phyloP scores from a whole-genome alignment of 768 basidiomycete species.

The Gymnopilus dilepis region DNA sequence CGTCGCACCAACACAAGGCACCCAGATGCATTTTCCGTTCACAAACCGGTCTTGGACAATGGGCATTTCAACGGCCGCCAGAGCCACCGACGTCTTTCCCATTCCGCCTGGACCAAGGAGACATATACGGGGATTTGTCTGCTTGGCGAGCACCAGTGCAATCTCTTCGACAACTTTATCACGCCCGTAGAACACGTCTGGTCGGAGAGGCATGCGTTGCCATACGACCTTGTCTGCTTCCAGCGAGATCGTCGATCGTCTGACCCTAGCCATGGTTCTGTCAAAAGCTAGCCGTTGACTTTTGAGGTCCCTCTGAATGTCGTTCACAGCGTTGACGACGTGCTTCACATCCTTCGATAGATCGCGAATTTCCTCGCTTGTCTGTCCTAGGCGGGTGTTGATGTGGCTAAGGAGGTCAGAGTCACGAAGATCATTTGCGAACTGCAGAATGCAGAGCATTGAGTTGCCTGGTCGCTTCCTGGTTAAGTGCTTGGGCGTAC shows the following conservation, averaged over 20 bases:
- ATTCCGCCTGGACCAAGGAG: constrained; percentile 41
- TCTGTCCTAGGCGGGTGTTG: background rate
- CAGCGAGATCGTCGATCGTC: too few species aligned
- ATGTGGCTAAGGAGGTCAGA: too few species aligned
- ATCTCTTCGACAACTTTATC: too few species aligned
- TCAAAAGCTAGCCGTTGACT: background rate
- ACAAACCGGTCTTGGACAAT: constrained; percentile 19
- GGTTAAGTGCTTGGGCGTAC: too few species aligned
- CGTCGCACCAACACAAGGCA: constrained; percentile 38
- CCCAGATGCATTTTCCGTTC: constrained; percentile 30
- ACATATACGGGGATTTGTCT: constrained; percentile 14
- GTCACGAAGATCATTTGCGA: too few species aligned
- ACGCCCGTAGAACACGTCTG: too few species aligned
- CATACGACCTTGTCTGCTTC: too few species aligned
- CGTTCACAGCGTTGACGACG: background rate
- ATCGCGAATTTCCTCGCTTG: background rate
- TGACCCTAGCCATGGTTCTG: background rate
- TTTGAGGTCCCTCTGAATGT: background rate
- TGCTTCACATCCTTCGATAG: background rate
- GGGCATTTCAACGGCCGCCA: constrained; percentile 33
- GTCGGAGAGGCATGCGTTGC: too few species aligned
- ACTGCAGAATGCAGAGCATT: background rate
- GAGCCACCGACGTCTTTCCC: constrained; percentile 43
- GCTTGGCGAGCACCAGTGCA: too few species aligned
- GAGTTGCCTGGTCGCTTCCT: too few species aligned